phyloP scores from a whole-genome alignment of 2,329 filamentous ascomycete species.

The Exophiala xenobiotica region DNA sequence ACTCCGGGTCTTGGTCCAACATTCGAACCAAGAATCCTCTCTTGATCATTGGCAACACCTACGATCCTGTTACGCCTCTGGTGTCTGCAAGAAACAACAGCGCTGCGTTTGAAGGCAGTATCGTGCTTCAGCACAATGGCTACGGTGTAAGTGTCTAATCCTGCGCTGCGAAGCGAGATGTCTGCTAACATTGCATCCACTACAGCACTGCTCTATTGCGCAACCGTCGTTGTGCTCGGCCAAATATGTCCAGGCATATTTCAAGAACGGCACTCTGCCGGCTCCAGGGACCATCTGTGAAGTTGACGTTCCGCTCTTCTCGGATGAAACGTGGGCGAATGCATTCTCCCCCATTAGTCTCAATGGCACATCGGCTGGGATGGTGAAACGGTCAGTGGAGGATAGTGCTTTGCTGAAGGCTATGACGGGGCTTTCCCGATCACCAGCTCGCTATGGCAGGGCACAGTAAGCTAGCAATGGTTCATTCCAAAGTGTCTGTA shows the following conservation, averaged over 20 bases:
- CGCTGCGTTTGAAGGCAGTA: conserved; percentile 30
- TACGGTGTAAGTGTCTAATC: conserved; percentile 6
- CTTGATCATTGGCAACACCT: conserved; percentile 32
- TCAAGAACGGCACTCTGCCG: conserved; percentile 38
- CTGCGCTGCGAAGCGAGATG: not conserved
- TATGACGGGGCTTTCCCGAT: not conserved
- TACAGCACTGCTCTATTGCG: conserved; percentile 30
- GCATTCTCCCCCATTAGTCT: not conserved
- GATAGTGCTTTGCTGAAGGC: not conserved
- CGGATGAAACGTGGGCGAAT: not conserved
- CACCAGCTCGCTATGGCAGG: too few relatives aligned
- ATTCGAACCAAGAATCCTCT: conserved; percentile 31
- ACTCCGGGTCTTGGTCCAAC: conserved; percentile 30
- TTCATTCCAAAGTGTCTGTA: too few relatives aligned
- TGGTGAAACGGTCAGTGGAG: not conserved
- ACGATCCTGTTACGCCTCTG: conserved; percentile 32
- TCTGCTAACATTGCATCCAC: not conserved
- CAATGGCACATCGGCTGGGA: not conserved
- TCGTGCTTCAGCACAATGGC: conserved; percentile 29
- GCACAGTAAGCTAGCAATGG: too few relatives aligned
- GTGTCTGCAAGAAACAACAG: conserved; percentile 30
- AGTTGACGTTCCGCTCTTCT: conserved; percentile 1
- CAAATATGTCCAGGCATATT: conserved; percentile 35
- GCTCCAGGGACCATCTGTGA: conserved; percentile 1
- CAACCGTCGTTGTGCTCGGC: conserved; percentile 37